These are phyloP conservation scores for Lactarius sp. DNA, from an alignment of 768 basidiomycete species.

Conservation along the genomic window DNA sequence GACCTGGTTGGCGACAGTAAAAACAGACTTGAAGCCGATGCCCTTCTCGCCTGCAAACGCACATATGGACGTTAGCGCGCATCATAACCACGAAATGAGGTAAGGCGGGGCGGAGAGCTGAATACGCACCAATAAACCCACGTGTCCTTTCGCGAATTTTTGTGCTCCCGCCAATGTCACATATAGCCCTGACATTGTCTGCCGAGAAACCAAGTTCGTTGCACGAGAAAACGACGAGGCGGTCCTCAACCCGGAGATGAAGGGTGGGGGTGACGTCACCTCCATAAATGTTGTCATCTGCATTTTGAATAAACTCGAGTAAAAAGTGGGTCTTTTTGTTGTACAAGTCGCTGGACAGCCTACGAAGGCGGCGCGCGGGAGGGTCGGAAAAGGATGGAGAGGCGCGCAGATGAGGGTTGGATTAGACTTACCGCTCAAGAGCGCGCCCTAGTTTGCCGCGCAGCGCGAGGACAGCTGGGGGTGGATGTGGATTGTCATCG, in stretches of 20 bases:
- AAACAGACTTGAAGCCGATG: slow-evolving; percentile 32
- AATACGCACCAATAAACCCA: slow-evolving; percentile 22
- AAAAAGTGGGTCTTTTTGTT: slow-evolving; percentile 31
- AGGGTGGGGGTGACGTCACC: slow-evolving; percentile 17
- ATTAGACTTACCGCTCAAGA: slow-evolving; percentile 19
- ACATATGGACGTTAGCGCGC: not conserved
- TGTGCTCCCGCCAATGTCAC: slow-evolving; percentile 30
- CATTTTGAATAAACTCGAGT: slow-evolving; percentile 31
- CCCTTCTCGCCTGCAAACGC: slow-evolving; percentile 30
- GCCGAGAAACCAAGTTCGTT: slow-evolving; percentile 28
- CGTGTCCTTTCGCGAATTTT: slow-evolving; percentile 23
- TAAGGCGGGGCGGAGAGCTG: not conserved
- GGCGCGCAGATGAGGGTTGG: not conserved
- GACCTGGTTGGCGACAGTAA: slow-evolving; percentile 29
- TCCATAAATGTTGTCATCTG: slow-evolving; percentile 29
- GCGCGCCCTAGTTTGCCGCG: slow-evolving; percentile 24
- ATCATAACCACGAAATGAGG: not conserved
- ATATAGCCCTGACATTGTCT: slow-evolving; percentile 28
- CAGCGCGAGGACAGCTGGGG: slow-evolving; percentile 2
- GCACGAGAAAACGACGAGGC: slow-evolving; percentile 23
- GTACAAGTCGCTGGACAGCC: slow-evolving; percentile 29
- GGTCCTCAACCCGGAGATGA: slow-evolving; percentile 18
- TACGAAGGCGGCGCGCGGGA: not conserved
- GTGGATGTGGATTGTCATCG: not conserved
- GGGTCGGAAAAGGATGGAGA: no score